phyloP scores from a whole-genome alignment of 768 basidiomycete species.

The Favolaschia claudopus region DNA sequence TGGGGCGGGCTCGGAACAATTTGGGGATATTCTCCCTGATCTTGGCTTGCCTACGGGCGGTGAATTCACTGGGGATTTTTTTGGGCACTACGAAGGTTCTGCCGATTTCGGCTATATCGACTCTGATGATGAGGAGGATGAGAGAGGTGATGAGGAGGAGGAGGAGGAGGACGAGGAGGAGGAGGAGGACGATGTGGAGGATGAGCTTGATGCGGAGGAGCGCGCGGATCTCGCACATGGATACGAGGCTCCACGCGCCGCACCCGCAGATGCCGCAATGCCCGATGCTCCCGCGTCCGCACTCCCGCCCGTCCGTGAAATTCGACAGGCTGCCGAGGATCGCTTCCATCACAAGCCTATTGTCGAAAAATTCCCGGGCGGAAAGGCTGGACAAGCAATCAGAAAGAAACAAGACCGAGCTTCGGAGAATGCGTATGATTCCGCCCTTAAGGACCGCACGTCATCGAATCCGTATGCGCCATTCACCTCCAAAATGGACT shows the following conservation, averaged over 20 bases:
- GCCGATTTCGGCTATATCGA: background rate
- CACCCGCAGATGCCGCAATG: background rate
- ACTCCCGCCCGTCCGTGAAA: background rate
- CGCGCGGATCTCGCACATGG: background rate
- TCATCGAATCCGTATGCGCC: conserved; percentile 34
- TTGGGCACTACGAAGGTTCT: background rate
- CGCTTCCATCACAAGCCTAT: conserved; percentile 1
- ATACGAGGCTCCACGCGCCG: background rate
- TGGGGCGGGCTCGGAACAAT: no score
- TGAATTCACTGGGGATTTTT: background rate
- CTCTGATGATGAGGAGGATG: background rate
- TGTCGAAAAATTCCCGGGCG: background rate
- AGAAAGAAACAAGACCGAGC: background rate
- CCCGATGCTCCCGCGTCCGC: background rate
- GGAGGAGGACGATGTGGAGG: no score
- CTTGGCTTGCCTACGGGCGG: background rate
- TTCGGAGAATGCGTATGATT: background rate
- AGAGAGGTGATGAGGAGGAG: background rate
- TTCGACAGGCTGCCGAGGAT: conserved; percentile 1
- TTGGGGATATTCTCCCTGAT: background rate
- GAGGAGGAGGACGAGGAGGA: background rate
- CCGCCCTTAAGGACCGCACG: background rate
- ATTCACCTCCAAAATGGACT: conserved; percentile 44
- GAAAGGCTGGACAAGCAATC: background rate
- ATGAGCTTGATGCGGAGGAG: background rate